Percentiles rank a stretch among this genome's conserved stretches.
These are phyloP conservation scores for Stachybotrys chartarum DNA, from an alignment of 2,329 filamentous ascomycete species.

Conservation along the genomic window DNA sequence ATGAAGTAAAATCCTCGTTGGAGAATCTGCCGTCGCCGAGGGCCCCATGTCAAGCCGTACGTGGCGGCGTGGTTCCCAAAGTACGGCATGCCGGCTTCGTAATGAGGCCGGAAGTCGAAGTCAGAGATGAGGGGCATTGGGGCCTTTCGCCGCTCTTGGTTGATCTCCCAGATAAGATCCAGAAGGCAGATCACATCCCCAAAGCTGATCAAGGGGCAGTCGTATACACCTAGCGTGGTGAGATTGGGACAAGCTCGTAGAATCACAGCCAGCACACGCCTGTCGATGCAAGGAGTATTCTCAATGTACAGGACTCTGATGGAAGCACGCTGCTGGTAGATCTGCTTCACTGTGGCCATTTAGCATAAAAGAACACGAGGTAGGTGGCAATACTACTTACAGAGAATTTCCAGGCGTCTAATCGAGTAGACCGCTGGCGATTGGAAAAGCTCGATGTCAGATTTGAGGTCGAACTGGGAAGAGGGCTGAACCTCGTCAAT, in stretches of 20 bases:
- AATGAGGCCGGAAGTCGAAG: slow-evolving; percentile 27
- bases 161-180: slow-evolving; percentile 28
- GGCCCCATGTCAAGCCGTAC: slow-evolving; percentile 23
- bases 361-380: too few species aligned
- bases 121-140: slow-evolving; percentile 10
- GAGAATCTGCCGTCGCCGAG: slow-evolving; percentile 12
- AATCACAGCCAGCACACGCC: slow-evolving; percentile 25
- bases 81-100: slow-evolving; percentile 18
- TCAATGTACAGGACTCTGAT: slow-evolving; percentile 21
- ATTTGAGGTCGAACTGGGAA: not conserved
- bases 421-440: not conserved
- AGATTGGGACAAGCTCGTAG: slow-evolving; percentile 22
- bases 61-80: slow-evolving; percentile 2
- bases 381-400: slow-evolving; percentile 11
- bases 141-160: slow-evolving; percentile 11
- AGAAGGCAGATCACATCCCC: slow-evolving; percentile 25
- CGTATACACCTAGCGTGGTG: slow-evolving; percentile 26
- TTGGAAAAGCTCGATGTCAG: not conserved
- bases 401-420: slow-evolving; percentile 1
- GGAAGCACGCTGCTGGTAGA: slow-evolving; percentile 8
- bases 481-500: not conserved
- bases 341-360: slow-evolving; percentile 12
- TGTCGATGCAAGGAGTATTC: slow-evolving; percentile 21
- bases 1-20: slow-evolving; percentile 26
- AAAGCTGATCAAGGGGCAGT: slow-evolving; percentile 28